Percentiles rank a stretch among this genome's conserved stretches.
Conservation (phyloP, 805 yeast genomes). For the Brettanomyces anomalus region DNA sequence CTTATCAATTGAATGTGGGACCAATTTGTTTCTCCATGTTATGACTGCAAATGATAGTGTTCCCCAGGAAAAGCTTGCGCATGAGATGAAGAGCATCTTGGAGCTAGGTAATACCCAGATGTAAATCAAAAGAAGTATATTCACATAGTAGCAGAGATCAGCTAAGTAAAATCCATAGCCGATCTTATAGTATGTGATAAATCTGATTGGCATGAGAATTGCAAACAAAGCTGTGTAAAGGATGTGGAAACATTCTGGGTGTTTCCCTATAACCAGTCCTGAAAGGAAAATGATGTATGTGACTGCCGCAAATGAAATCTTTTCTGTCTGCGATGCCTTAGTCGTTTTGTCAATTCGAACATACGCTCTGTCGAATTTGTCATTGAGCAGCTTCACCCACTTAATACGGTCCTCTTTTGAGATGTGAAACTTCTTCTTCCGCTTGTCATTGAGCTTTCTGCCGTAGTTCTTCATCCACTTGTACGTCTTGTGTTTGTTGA, state of each 20-base stretch:
- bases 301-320: constrained; percentile 70
- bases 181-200: constrained; percentile 70
- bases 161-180: constrained; percentile 83
- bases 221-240: constrained; percentile 56
- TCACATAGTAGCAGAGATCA: constrained; percentile 89
- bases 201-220: constrained; percentile 73
- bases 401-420: constrained; percentile 18
- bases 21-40: constrained; percentile 92
- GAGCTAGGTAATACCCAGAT: constrained; percentile 82
- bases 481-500: constrained; percentile 17
- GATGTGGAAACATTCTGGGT: constrained; percentile 69
- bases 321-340: constrained; percentile 53
- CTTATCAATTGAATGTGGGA: constrained; percentile 84
- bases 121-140: constrained; percentile 54
- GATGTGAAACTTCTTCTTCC: constrained; percentile 16
- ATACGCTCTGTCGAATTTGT: constrained; percentile 30
- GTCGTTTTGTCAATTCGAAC: constrained; percentile 27
- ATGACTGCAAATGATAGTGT: constrained; percentile 89
- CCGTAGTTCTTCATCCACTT: constrained; percentile 20
- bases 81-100: constrained; percentile 62
- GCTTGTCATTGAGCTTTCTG: constrained; percentile 16
- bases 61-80: constrained; percentile 83
- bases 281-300: constrained; percentile 56
- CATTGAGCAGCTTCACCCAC: constrained; percentile 15
- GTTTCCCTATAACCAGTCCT: constrained; percentile 71